phyloP scores from a whole-genome alignment of 192 early-diverging fungal genomes.

The Gonapodya sp. region DNA sequence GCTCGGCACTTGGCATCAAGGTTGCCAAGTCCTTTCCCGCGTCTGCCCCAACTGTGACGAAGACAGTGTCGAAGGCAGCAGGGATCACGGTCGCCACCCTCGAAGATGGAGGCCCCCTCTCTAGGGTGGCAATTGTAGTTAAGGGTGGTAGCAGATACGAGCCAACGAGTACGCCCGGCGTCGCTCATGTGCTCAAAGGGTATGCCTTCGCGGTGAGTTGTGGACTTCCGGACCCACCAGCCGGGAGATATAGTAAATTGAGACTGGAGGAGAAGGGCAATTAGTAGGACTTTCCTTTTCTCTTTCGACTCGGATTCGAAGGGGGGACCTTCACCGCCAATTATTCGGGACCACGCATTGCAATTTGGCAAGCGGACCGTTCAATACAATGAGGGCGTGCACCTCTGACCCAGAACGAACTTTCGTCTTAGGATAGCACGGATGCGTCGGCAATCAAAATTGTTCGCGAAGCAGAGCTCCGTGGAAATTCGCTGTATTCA shows the following conservation, averaged over 20 bases:
- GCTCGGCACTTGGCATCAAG: conserved; percentile 26
- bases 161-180: conserved; percentile 59
- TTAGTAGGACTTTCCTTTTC: no score
- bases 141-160: conserved; percentile 83
- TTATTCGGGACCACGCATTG: not conserved
- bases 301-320: no score
- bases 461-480: conserved; percentile 82
- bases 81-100: conserved; percentile 57
- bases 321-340: not conserved
- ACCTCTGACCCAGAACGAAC: no score
- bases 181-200: conserved; percentile 84
- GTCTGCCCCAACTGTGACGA: conserved; percentile 34
- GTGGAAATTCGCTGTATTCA: conserved; percentile 75
- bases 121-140: conserved; percentile 73
- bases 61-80: conserved; percentile 40
- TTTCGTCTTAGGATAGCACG: conserved; percentile 53
- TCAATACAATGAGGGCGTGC: no score
- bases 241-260: no score
- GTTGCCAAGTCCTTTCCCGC: conserved; percentile 34
- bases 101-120: conserved; percentile 59
- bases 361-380: no score
- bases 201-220: conserved; percentile 73
- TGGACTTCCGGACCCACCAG: no score
- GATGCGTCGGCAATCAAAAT: conserved; percentile 76
- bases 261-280: no score